Base-by-base conservation (phyloP, 768 basidiomycete species). In the Agrocybe pediades region DNA sequence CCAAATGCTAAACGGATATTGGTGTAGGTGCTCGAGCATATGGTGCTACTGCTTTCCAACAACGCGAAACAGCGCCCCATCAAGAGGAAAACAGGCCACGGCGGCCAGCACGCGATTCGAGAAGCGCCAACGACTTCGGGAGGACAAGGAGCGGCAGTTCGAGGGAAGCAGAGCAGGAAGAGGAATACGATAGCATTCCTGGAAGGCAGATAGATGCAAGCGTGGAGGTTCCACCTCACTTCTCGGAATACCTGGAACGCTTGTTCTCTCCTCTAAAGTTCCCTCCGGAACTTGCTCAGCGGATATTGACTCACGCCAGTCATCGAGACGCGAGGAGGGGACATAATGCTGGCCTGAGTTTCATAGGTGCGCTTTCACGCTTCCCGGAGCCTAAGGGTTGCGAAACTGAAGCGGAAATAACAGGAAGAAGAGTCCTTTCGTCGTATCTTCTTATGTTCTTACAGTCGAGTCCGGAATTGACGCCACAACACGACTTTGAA, bases 291-390 rank as follows among this genome's bases (percentile, higher is more conserved):
- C 74, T 92, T 42, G 87, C 89, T 7, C 77, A 77, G 58, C 83
- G 91, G 54, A 77, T 90, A 56, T 72, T 93, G 58, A 94, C 92
- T 2, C 92, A 94, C 65, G 76, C 78, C 6, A 90, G 88, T 69
- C 91, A 90, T 69, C 80, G 75, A 43, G 74, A 81, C 50, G 86
- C 89, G 24, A 68, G 77, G 47, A 62, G 79, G 41, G 88, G 91
- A 2, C 88, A 92, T 65, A 92, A 92, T 61, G 83, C 79, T 42
- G 83, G 83, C 9, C 71, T 89, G 41, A 74, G 80, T 39, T 94
- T 93, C 62, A 76, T 91, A 24, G 92, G 90, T 89, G 60, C 51
- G 83, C n/a, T 71, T 8, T 46, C 44, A 9, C 25, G 0, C 25
- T 16, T 33, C 15, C 17, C 39, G 23, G 47, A 46, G 25, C 30